Base-by-base conservation (phyloP, 305 asterid genomes). In the Fraxinus nigra region DNA sequence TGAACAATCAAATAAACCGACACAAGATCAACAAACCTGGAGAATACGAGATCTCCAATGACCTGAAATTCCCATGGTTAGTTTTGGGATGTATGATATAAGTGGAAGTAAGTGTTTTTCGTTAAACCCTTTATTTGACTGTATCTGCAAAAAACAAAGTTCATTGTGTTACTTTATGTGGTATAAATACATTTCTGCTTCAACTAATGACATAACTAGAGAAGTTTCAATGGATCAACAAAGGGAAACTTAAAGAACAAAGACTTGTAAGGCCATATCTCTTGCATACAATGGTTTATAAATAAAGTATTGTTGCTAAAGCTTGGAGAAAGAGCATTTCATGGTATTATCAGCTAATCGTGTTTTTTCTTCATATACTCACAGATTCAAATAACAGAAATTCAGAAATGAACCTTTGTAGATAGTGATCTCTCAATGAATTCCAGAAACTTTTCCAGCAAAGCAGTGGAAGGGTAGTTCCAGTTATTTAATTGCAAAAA, bases 51-150 rank as follows among this genome's bases (percentile, higher is more conserved):
- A 83, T 85, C 93, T 92, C 99, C 96, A 92, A 80, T 77, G 85
- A 87, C 90, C 89, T 82, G 94, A 85, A 80, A 91, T 82, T 79
- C 78, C 88, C 87, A 85, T 74, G 56, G 88, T 69, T 78, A 94
- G 88, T 83, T 95, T 92, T 78, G 99, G 97, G 81, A 92, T 86
- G 91, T 86, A 91, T n/a, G 94, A 84, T 77, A 96, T 82, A 43
- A 96, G 89, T 48, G 95, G 88, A 87, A 96, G 92, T 86, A 93
- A 84, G 81, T 89, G 91, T 90, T 90, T 93, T 84, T 89, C 95
- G 67, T 85, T 88, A 81, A 84, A 70, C 56, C 78, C 85, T 88
- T 88, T 90, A 80, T 90, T 88, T 7, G 90, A 84, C 80, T 86
- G 91, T 82, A 87, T 87, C 99, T 94, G 97, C 92, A 88, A 80